Conservation (phyloP, 441 rosid genomes). For the Eruca vesicaria region DNA sequence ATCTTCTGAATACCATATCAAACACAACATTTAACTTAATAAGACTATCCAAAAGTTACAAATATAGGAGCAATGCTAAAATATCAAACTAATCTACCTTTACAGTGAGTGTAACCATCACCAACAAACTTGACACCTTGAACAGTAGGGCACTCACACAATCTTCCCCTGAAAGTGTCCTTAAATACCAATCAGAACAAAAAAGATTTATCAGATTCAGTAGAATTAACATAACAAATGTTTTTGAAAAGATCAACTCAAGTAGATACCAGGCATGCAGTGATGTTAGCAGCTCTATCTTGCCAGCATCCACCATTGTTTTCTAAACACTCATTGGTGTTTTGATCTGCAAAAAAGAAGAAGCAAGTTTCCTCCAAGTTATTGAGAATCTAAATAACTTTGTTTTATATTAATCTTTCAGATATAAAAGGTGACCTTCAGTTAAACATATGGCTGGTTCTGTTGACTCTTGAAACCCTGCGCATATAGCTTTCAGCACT, state of each 20-base stretch:
- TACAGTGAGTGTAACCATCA: slow-evolving; percentile 11
- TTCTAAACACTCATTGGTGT: slow-evolving; percentile 8
- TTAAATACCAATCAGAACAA: background rate
- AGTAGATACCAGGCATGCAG: slow-evolving; percentile 8
- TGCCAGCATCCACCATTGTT: slow-evolving; percentile 11
- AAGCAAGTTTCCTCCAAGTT: background rate
- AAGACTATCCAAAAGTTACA: background rate
- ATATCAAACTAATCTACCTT: background rate
- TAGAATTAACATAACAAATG: background rate
- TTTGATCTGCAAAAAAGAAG: background rate
- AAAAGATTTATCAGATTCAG: background rate
- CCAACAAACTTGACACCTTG: slow-evolving; percentile 12
- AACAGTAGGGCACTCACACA: slow-evolving; percentile 12
- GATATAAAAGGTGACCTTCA: background rate
- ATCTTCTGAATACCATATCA: background rate
- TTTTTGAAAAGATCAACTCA: background rate
- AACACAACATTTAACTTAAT: background rate
- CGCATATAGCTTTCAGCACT: background rate
- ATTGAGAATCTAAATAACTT: background rate
- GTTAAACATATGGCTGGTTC: slow-evolving; percentile 6
- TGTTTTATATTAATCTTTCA: background rate
- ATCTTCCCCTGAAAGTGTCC: slow-evolving; percentile 13
- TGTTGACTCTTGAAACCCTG: slow-evolving; percentile 4
- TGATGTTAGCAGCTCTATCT: slow-evolving; percentile 1
- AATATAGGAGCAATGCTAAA: background rate